These are phyloP conservation scores for Selenicereus undatus DNA, from an alignment of 148 eudicot genomes.

Conservation along the genomic window DNA sequence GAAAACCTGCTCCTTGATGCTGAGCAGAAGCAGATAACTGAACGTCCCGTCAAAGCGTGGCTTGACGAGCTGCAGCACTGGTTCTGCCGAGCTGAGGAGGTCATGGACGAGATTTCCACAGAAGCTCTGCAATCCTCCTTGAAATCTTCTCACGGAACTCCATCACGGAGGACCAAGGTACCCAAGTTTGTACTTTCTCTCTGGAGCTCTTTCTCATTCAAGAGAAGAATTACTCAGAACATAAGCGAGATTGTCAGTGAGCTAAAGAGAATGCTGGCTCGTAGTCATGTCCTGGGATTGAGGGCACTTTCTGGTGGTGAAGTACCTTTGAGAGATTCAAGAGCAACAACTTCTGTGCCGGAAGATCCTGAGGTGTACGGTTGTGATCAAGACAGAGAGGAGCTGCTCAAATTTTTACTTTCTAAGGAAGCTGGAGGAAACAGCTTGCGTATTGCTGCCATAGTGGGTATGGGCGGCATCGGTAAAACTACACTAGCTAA, in stretches of 20 bases:
- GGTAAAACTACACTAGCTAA: slow-evolving; percentile 25
- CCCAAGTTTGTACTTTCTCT: background rate
- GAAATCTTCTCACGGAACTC: background rate
- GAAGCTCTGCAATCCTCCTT: slow-evolving; percentile 6
- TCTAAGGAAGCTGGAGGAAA: background rate
- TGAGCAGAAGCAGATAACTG: slow-evolving; percentile 14
- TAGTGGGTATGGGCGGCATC: slow-evolving; percentile 18
- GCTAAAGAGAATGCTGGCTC: background rate
- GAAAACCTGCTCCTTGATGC: slow-evolving; percentile 16
- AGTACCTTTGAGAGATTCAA: background rate
- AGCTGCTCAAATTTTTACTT: background rate
- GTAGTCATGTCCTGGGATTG: background rate
- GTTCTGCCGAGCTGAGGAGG: slow-evolving; percentile 9
- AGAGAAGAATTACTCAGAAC: background rate
- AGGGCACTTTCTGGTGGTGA: background rate
- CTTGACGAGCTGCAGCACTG: slow-evolving; percentile 11
- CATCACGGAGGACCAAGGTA: slow-evolving; percentile 1
- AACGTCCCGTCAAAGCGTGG: background rate
- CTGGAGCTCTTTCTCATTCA: slow-evolving; percentile 9
- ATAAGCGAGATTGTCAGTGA: background rate
- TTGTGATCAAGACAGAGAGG: slow-evolving; percentile 12
- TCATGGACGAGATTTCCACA: background rate
- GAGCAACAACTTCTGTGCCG: background rate
- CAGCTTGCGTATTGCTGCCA: slow-evolving; percentile 1
- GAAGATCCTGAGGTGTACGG: slow-evolving; percentile 9